Conservation (phyloP, 345 rosid genomes). For the Eucalyptus virginea region DNA sequence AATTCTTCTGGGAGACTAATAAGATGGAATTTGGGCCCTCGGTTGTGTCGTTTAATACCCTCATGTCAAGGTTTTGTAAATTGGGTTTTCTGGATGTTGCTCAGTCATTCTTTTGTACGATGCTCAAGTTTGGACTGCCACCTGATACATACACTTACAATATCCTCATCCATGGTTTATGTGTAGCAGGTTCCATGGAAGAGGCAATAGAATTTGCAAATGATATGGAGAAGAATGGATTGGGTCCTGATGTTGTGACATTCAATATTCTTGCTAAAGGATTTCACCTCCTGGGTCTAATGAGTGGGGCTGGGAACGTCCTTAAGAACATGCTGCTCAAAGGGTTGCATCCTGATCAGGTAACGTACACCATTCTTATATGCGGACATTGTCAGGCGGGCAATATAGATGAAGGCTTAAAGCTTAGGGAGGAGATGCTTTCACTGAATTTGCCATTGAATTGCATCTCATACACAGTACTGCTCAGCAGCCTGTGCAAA, state of each 20-base stretch:
- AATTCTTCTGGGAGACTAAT: slow-evolving; percentile 27
- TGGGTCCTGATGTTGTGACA: slow-evolving; percentile 65
- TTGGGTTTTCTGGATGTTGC: slow-evolving; percentile 59
- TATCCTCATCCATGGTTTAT: slow-evolving; percentile 70
- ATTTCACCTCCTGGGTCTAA: slow-evolving; percentile 37
- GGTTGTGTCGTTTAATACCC: slow-evolving; percentile 54
- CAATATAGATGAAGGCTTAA: slow-evolving; percentile 40
- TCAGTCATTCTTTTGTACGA: slow-evolving; percentile 50
- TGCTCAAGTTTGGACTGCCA: slow-evolving; percentile 62
- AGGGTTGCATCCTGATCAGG: slow-evolving; percentile 45
- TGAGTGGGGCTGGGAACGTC: slow-evolving; percentile 29
- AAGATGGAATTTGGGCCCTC: slow-evolving; percentile 38
- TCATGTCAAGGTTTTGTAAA: slow-evolving; percentile 60
- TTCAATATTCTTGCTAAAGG: slow-evolving; percentile 59
- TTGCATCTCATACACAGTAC: slow-evolving; percentile 28
- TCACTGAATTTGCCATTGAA: slow-evolving; percentile 37
- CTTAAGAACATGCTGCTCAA: slow-evolving; percentile 29
- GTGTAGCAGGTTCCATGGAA: slow-evolving; percentile 52
- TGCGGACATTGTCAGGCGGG: slow-evolving; percentile 55
- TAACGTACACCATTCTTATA: slow-evolving; percentile 8
- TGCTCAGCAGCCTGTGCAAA: slow-evolving; percentile 67
- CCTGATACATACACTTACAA: slow-evolving; percentile 65
- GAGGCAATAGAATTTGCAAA: slow-evolving; percentile 48
- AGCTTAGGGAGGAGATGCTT: slow-evolving; percentile 39
- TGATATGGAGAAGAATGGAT: slow-evolving; percentile 53